phyloP scores from a whole-genome alignment of 2,329 filamentous ascomycete genomes.

The Colletotrichum horii region DNA sequence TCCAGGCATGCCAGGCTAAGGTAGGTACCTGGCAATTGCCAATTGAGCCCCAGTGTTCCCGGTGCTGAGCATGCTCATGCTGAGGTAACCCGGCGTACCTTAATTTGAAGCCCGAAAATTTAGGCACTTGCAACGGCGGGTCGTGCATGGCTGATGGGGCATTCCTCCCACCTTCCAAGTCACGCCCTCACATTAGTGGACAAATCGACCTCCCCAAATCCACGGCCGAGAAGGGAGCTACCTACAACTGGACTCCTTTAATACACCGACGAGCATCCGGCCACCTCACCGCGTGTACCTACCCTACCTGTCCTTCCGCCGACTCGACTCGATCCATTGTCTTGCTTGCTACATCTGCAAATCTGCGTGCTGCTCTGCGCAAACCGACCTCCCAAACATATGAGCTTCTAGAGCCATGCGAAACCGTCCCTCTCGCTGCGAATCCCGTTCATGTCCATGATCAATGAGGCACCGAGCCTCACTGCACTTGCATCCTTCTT shows the following conservation, averaged over 20 bases:
- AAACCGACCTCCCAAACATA: not conserved
- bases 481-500: constrained; percentile 28
- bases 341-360: constrained; percentile 8
- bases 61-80: constrained; percentile 6
- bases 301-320: not conserved
- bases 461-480: constrained; percentile 43
- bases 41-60: not conserved
- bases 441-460: constrained; percentile 32
- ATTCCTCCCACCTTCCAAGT: constrained; percentile 21
- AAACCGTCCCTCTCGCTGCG: constrained; percentile 24
- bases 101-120: constrained; percentile 17
- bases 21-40: not conserved
- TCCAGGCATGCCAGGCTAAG: not conserved
- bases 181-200: constrained; percentile 21
- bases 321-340: not conserved
- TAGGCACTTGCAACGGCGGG: constrained; percentile 18
- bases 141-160: constrained; percentile 13
- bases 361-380: constrained; percentile 2
- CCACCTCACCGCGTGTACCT: not conserved
- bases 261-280: constrained; percentile 1
- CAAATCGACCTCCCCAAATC: constrained; percentile 14
- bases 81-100: constrained; percentile 14
- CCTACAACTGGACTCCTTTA: not conserved
- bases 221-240: constrained; percentile 12
- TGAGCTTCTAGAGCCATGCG: constrained; percentile 28